These are phyloP conservation scores for Warburgia ugandensis DNA, from an alignment of 164 flowering plant genomes.

Conservation along the genomic window DNA sequence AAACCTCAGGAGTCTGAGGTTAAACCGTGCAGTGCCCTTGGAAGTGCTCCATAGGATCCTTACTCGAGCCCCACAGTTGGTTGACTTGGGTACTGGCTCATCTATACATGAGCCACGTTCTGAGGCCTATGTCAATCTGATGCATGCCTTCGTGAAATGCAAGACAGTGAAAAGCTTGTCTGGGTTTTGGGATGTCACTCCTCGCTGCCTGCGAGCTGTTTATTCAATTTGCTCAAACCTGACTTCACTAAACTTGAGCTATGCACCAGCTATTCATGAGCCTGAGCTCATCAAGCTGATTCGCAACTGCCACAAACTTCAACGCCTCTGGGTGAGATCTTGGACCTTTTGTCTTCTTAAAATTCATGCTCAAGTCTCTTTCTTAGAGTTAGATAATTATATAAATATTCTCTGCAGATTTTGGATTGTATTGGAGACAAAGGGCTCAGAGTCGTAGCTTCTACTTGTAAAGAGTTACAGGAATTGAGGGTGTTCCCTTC, in stretches of 20 bases:
- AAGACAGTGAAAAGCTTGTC: slow-evolving; percentile 65
- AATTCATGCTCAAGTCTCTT: not conserved
- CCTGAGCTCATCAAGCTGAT: slow-evolving; percentile 50
- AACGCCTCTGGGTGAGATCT: slow-evolving; percentile 67
- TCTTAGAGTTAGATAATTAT: not conserved
- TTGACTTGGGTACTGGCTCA: slow-evolving; percentile 66
- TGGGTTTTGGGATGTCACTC: slow-evolving; percentile 67
- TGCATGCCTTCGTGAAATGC: slow-evolving; percentile 31
- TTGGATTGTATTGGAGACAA: slow-evolving; percentile 78
- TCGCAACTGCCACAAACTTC: slow-evolving; percentile 54
- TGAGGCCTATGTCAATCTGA: slow-evolving; percentile 30
- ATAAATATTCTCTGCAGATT: slow-evolving; percentile 37
- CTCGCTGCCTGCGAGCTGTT: slow-evolving; percentile 41
- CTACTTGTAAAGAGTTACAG: slow-evolving; percentile 65
- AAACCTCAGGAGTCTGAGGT: slow-evolving; percentile 53
- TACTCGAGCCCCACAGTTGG: slow-evolving; percentile 58
- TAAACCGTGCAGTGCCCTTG: slow-evolving; percentile 58
- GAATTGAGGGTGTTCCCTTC: slow-evolving; percentile 87
- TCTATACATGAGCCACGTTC: slow-evolving; percentile 42
- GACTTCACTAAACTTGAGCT: slow-evolving; percentile 75
- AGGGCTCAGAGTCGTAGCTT: slow-evolving; percentile 70
- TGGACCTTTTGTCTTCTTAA: slow-evolving; percentile 5
- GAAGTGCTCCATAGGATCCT: slow-evolving; percentile 53
- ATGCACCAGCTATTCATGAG: slow-evolving; percentile 54
- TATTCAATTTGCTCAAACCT: slow-evolving; percentile 53